A percentile compares a stretch with the other conserved stretches of the same genome.
These are phyloP conservation scores for Paramecium pentaurelia DNA, from an alignment of 73 alveolate species.

Conservation along the genomic window DNA sequence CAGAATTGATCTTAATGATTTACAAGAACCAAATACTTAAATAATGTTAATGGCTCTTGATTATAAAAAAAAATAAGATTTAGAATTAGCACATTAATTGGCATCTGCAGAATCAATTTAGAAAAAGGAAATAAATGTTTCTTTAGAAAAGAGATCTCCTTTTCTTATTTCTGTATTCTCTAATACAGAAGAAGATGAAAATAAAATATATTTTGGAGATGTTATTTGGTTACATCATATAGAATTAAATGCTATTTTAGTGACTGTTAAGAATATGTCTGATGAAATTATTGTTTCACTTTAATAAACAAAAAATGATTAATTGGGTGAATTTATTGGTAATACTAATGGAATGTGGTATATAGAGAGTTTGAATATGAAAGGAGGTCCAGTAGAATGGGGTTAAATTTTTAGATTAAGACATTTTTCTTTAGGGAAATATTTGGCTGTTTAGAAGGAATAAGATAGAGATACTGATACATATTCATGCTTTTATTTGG, in stretches of 20 bases:
- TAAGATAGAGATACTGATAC: neutral
- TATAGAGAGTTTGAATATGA: constrained; percentile 42
- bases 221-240: constrained; percentile 59
- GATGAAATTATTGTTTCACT: neutral
- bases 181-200: constrained; percentile 13
- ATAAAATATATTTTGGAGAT: constrained; percentile 46
- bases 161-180: neutral
- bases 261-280: constrained; percentile 19
- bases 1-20: neutral
- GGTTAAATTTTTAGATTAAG: constrained; percentile 58
- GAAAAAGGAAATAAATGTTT: constrained; percentile 31
- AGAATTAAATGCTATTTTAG: constrained; percentile 29
- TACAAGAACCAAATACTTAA: constrained; percentile 40
- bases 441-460: constrained; percentile 49
- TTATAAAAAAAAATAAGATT: constrained; percentile 27
- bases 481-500: constrained; percentile 19
- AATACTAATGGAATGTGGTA: constrained; percentile 70
- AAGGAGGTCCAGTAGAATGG: constrained; percentile 60
- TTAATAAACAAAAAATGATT: constrained; percentile 50
- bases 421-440: constrained; percentile 62
- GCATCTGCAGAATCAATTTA: neutral
- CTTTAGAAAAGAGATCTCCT: constrained; percentile 24
- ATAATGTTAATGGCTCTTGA: constrained; percentile 18
- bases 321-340: constrained; percentile 43
- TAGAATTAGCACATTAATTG: neutral